Evolutionary conservation across 345 rosid genomes (phyloP), one percentile per base, ranked within the genome.

Genomic region (Noccaea bulbosa): DNA sequence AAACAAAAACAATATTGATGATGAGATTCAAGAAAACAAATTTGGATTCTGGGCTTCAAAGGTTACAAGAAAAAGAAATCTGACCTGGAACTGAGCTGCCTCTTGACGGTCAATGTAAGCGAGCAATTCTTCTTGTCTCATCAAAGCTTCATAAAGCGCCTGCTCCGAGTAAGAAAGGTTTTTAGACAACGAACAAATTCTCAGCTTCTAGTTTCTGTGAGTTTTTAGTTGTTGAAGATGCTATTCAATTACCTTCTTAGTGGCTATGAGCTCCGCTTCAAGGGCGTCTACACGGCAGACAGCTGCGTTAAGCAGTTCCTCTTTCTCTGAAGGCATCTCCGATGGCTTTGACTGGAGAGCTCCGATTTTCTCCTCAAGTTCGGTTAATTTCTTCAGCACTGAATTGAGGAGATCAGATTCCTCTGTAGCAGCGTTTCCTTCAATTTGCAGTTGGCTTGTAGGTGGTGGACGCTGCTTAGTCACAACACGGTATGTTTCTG

Each of bases 261-360:
- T 90, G 64, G 99, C 88, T 81, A 95, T 95, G 60, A 95, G 87
- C 82, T 95, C 99, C 1, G 99, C 99, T 84, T 95, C 99, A 44
- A 95, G 80, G 16, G 94, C 98, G 60, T 95, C 99, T 66, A 95
- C 98, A 9, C 98, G 97, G 67, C 94, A 95, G 49, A 95, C 97
- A 54, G 98, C 98, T 57, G 98, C 99, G 72, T 88, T 88, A 67
- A 95, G 84, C 78, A 95, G 72, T 72, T 95, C 99, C 82, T 78
- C 99, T 84, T 95, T 95, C 85, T 95, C 98, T 11, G 48, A 87
- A 67, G 99, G 99, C 99, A 95, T 95, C 83, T 83, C 96, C 32
- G 87, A 83, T 54, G 98, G 99, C 77, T 92, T 95, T 49, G 92
- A 78, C 78, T 86, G 93, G 56, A 95, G 90, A 20, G 84, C 86